Conservation (phyloP, 306 rosid genomes). For the Fagus sylvatica region DNA sequence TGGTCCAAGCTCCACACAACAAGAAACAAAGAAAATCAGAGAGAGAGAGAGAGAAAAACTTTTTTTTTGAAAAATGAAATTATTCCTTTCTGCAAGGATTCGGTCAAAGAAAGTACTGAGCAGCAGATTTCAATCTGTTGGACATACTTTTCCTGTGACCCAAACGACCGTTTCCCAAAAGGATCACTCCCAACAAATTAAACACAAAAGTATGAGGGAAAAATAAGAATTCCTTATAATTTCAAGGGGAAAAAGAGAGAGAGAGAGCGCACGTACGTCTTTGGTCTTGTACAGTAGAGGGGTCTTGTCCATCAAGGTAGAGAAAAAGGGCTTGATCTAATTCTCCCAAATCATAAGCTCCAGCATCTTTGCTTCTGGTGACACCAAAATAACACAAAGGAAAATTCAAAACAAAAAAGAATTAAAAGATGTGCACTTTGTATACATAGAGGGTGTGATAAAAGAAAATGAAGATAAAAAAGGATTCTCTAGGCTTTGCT, state of each 20-base stretch:
- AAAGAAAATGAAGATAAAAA: neutral
- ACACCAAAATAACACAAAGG: neutral
- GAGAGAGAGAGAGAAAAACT: neutral
- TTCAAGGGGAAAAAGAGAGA: slow-evolving; percentile 15
- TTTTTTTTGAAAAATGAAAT: slow-evolving; percentile 7
- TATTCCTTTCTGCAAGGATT: slow-evolving; percentile 39
- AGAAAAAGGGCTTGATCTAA: slow-evolving; percentile 92
- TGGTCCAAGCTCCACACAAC: slow-evolving; percentile 38
- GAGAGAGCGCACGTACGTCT: slow-evolving; percentile 47
- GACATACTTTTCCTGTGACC: slow-evolving; percentile 64
- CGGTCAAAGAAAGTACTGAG: slow-evolving; percentile 68
- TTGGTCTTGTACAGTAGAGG: slow-evolving; percentile 62
- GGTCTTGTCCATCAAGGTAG: slow-evolving; percentile 81
- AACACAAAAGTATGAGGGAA: slow-evolving; percentile 21
- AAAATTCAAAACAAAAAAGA: neutral
- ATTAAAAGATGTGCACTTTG: neutral
- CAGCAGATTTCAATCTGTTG: slow-evolving; percentile 41
- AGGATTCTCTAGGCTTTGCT: neutral
- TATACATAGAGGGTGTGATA: neutral
- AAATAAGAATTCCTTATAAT: slow-evolving; percentile 18
- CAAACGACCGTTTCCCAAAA: slow-evolving; percentile 29
- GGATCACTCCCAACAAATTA: slow-evolving; percentile 35
- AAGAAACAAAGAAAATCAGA: slow-evolving; percentile 1
- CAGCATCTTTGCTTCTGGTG: slow-evolving; percentile 67
- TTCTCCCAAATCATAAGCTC: slow-evolving; percentile 85